Evolutionary conservation across 2,329 filamentous ascomycete genomes (phyloP).

Genomic region (Polytolypa hystricis): DNA sequence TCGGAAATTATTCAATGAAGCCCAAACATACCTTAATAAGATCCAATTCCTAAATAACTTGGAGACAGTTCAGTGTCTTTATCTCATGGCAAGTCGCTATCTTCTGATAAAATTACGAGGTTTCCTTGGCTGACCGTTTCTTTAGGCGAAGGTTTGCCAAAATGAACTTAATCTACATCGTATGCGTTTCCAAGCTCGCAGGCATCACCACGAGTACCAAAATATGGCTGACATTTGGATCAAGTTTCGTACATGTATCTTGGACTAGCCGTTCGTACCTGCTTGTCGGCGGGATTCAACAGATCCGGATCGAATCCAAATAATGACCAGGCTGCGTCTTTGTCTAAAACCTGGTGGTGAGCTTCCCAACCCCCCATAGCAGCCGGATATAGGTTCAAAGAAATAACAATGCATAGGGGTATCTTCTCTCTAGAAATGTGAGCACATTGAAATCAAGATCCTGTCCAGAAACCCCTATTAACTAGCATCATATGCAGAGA

Average conservation of each 20-base stretch:
- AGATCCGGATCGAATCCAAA: conserved; percentile 27
- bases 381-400: not conserved
- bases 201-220: not conserved
- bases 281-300: conserved; percentile 39
- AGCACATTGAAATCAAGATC: conserved; percentile 4
- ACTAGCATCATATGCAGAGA: conserved; percentile 21
- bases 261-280: conserved; percentile 37
- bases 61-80: conserved; percentile 39
- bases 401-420: conserved; percentile 22
- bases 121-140: no score
- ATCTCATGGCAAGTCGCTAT: conserved; percentile 35
- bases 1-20: conserved; percentile 35
- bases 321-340: conserved; percentile 26
- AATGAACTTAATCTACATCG: conserved; percentile 40
- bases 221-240: not conserved
- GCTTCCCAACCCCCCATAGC: conserved; percentile 8
- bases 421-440: conserved; percentile 37
- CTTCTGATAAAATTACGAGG: no score
- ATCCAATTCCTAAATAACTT: conserved; percentile 36
- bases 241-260: conserved; percentile 38
- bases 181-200: conserved; percentile 14
- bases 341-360: conserved; percentile 39
- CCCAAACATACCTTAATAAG: conserved; percentile 28
- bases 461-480: not conserved
- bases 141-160: conserved; percentile 39